phyloP scores from a whole-genome alignment of 1,139 yeast genomes.

The Nadsonia commutata region DNA sequence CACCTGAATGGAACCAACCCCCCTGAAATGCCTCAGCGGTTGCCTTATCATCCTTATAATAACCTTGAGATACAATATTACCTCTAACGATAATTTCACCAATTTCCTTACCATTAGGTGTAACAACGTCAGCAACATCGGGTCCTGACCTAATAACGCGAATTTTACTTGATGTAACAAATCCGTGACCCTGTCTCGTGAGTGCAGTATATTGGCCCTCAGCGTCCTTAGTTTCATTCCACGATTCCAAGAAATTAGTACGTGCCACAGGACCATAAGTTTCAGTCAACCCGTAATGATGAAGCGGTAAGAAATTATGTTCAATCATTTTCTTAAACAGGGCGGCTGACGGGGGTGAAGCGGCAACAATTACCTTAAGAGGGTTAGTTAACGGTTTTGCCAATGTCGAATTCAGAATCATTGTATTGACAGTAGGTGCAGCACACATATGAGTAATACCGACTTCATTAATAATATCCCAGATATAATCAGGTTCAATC shows the following conservation, averaged over 20 bases:
- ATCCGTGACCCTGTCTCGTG: slow-evolving; percentile 26
- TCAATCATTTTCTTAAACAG: slow-evolving; percentile 23
- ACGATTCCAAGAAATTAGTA: slow-evolving; percentile 20
- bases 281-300: slow-evolving; percentile 63
- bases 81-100: slow-evolving; percentile 26
- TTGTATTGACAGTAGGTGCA: slow-evolving; percentile 27
- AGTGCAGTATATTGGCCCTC: slow-evolving; percentile 16
- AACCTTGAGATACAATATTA: slow-evolving; percentile 40
- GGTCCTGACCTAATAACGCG: slow-evolving; percentile 34
- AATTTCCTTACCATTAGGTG: slow-evolving; percentile 24
- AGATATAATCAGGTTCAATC: slow-evolving; percentile 23
- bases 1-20: slow-evolving; percentile 77
- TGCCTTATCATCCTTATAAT: slow-evolving; percentile 43
- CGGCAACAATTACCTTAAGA: slow-evolving; percentile 25
- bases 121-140: slow-evolving; percentile 32
- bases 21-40: slow-evolving; percentile 41
- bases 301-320: slow-evolving; percentile 27
- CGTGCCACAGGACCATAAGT: slow-evolving; percentile 27
- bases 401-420: slow-evolving; percentile 21
- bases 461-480: slow-evolving; percentile 20
- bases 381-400: slow-evolving; percentile 18
- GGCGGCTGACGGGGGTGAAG: slow-evolving; percentile 26
- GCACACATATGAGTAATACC: slow-evolving; percentile 25
- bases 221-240: slow-evolving; percentile 17
- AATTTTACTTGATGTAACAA: slow-evolving; percentile 26